Evolutionary conservation across 78 protist genomes (phyloP).

Genomic region (Pirum gemmata): DNA sequence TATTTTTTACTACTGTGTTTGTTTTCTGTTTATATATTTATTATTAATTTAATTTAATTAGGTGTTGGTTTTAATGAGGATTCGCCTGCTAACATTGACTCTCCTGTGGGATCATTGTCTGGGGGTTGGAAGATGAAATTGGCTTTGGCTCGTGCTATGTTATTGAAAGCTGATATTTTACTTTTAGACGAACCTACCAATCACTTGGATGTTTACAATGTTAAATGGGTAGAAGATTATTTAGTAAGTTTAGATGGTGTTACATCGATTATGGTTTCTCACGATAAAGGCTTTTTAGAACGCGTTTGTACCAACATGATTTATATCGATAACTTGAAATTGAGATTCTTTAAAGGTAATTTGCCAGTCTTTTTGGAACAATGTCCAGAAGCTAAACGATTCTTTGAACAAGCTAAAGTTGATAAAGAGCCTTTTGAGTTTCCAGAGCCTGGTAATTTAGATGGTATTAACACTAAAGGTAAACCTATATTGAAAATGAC

Average conservation of each 20-base stretch:
- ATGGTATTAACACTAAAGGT: conserved; percentile 66
- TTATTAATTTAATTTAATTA: not conserved
- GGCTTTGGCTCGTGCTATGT: conserved; percentile 76
- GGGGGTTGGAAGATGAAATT: conserved; percentile 86
- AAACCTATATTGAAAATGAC: conserved; percentile 64
- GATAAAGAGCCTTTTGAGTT: conserved; percentile 50
- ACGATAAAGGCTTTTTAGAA: conserved; percentile 69
- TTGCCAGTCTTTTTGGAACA: conserved; percentile 49
- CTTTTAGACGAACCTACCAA: conserved; percentile 90
- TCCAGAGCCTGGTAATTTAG: conserved; percentile 64
- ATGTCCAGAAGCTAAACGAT: conserved; percentile 56
- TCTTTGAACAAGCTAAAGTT: conserved; percentile 57
- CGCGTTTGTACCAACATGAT: conserved; percentile 59
- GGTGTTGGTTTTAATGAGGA: conserved; percentile 55
- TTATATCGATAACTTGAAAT: conserved; percentile 53
- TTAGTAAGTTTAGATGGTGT: conserved; percentile 24
- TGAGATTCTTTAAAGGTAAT: conserved; percentile 59
- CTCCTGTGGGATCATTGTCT: conserved; percentile 55
- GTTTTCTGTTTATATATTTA: too few species aligned
- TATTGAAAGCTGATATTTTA: conserved; percentile 61
- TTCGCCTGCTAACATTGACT: conserved; percentile 35
- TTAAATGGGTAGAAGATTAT: conserved; percentile 50
- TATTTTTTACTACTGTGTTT: too few species aligned
- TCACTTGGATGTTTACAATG: conserved; percentile 72
- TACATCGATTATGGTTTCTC: conserved; percentile 65